phyloP scores from a whole-genome alignment of 805 yeast species.

The Millerozyma acaciae region DNA sequence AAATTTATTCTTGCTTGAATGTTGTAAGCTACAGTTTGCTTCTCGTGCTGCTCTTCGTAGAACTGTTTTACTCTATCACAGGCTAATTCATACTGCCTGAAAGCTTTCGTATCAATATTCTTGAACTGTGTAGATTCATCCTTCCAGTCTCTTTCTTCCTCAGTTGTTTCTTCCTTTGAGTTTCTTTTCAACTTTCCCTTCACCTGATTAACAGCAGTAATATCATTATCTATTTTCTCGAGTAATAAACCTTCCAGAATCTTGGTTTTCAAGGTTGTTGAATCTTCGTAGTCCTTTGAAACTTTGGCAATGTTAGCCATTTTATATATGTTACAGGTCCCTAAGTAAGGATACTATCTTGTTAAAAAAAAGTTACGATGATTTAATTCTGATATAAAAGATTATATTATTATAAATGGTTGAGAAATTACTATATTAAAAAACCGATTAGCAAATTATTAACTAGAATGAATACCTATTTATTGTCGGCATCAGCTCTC shows the following conservation, averaged over 20 bases:
- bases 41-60: constrained; percentile 64
- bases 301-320: no score
- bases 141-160: constrained; percentile 18
- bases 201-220: constrained; percentile 19
- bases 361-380: no score
- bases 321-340: no score
- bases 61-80: constrained; percentile 64
- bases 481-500: constrained; percentile 1
- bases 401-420: no score
- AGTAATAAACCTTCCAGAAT: constrained; percentile 10
- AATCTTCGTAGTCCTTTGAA: no score
- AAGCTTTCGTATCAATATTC: constrained; percentile 38
- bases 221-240: constrained; percentile 27
- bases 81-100: constrained; percentile 66
- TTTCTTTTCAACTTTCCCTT: constrained; percentile 12
- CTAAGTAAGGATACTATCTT: no score
- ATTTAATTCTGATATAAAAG: no score
- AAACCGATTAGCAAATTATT: no score
- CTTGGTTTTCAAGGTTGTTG: no score
- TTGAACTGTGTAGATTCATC: constrained; percentile 26
- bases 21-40: constrained; percentile 70
- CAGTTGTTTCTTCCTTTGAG: constrained; percentile 1
- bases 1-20: constrained; percentile 68
- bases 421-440: no score
- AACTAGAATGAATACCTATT: no score